Conservation (phyloP, 352 stramenopile species). For the Globisporangium nodosum region DNA sequence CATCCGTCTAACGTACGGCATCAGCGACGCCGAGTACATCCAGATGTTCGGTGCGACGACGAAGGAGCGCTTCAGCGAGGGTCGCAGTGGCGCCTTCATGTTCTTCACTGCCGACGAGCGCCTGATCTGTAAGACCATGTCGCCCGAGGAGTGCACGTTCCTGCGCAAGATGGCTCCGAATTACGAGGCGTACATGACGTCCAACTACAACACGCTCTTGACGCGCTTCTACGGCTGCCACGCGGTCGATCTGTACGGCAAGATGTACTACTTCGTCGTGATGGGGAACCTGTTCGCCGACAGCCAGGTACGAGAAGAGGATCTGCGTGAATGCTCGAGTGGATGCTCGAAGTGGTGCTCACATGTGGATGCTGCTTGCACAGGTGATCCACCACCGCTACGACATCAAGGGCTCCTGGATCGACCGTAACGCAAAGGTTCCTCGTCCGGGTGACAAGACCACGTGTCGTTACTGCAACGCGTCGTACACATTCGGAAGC, state of each 20-base stretch:
- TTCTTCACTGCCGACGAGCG: conserved; percentile 88
- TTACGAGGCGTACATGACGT: conserved; percentile 84
- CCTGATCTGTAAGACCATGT: conserved; percentile 91
- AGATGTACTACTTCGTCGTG: conserved; percentile 92
- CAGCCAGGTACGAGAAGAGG: conserved; percentile 38
- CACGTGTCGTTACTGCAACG: conserved; percentile 83
- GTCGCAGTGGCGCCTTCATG: conserved; percentile 88
- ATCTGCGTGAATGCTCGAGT: neutral
- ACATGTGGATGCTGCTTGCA: neutral
- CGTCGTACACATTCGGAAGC: conserved; percentile 83
- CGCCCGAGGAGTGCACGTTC: conserved; percentile 78
- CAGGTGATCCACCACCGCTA: conserved; percentile 82
- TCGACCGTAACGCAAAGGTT: conserved; percentile 83
- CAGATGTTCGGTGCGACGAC: conserved; percentile 81
- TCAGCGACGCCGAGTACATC: conserved; percentile 79
- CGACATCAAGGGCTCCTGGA: conserved; percentile 90
- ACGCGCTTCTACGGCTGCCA: conserved; percentile 90
- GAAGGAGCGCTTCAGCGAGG: conserved; percentile 87
- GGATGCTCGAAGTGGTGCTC: neutral
- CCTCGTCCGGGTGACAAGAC: conserved; percentile 74
- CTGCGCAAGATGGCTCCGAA: conserved; percentile 81
- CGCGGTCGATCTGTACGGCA: conserved; percentile 83
- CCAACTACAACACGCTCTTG: conserved; percentile 78
- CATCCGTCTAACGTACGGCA: conserved; percentile 78
- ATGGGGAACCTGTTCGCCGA: conserved; percentile 90